Evolutionary conservation across 768 basidiomycete genomes (phyloP).

Genomic region (Tricholomella constricta): DNA sequence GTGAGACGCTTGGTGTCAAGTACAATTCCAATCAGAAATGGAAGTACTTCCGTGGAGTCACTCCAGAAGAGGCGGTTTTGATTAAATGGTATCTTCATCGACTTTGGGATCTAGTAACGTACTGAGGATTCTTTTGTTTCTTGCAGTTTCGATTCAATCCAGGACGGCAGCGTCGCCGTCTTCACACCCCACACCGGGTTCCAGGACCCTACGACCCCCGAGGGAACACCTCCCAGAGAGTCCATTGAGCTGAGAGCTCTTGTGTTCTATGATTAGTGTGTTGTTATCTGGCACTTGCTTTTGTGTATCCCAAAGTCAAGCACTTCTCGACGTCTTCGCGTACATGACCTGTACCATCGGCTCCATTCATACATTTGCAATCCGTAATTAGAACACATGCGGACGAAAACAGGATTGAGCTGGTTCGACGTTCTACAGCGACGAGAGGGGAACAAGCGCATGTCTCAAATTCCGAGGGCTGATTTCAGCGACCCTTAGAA

Average conservation of each 20-base stretch:
- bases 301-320: no score
- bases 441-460: no score
- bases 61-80: conserved; percentile 49
- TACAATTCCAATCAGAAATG: conserved; percentile 51
- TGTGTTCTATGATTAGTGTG: conserved; percentile 48
- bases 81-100: conserved; percentile 50
- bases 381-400: no score
- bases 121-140: neutral
- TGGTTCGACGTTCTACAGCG: neutral
- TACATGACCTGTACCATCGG: no score
- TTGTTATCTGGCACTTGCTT: neutral
- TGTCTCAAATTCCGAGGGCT: no score
- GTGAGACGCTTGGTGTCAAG: conserved; percentile 51
- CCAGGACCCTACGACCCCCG: conserved; percentile 44
- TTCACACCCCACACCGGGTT: conserved; percentile 58
- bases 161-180: conserved; percentile 43
- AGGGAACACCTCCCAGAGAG: conserved; percentile 44
- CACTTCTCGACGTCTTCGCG: no score
- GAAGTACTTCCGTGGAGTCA: conserved; percentile 51
- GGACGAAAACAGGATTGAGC: neutral
- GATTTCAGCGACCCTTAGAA: conserved; percentile 6
- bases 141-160: conserved; percentile 39
- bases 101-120: neutral
- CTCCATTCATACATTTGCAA: no score
- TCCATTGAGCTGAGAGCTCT: conserved; percentile 56